A percentile compares a stretch with the other conserved stretches of the same genome.
Conservation (phyloP, 805 yeast species). For the Danielia reshetovae region DNA sequence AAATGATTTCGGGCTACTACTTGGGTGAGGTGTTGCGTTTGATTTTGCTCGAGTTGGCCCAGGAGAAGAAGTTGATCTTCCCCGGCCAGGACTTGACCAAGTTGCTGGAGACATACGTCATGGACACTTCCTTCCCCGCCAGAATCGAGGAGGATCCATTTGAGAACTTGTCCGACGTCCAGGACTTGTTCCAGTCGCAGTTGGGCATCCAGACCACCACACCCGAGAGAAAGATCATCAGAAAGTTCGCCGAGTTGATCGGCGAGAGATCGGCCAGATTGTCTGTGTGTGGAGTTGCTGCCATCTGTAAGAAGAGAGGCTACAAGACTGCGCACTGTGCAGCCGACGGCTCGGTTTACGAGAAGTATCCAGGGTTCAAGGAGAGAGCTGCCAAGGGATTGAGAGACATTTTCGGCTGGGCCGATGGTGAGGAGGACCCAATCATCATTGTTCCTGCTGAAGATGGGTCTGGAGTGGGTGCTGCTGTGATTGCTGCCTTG, state of each 20-base stretch:
- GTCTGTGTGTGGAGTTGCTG: conserved; percentile 93
- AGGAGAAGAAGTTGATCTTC: conserved; percentile 60
- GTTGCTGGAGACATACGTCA: conserved; percentile 59
- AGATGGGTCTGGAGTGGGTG: conserved; percentile 99
- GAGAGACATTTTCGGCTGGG: conserved; percentile 87
- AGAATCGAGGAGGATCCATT: conserved; percentile 84
- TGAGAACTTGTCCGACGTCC: conserved; percentile 75
- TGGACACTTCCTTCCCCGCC: conserved; percentile 90
- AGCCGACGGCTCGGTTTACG: conserved; percentile 95
- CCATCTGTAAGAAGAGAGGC: conserved; percentile 83
- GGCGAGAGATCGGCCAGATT: conserved; percentile 93
- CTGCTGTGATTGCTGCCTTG: conserved; percentile 95
- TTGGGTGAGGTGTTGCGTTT: conserved; percentile 88
- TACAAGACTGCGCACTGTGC: conserved; percentile 81
- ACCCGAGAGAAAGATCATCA: conserved; percentile 77
- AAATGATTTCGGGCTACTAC: conserved; percentile 96
- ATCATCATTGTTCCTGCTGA: conserved; percentile 86
- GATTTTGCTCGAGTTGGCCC: conserved; percentile 66
- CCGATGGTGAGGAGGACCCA: conserved; percentile 59
- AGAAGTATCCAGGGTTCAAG: conserved; percentile 89
- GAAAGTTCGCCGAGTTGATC: conserved; percentile 77
- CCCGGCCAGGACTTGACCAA: conserved; percentile 61
- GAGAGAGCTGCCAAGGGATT: conserved; percentile 85
- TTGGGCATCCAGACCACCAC: conserved; percentile 64
- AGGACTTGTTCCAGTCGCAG: conserved; percentile 54